A percentile compares a stretch with the other conserved stretches of the same genome.
Conservation (phyloP, 2,329 filamentous ascomycete species). For the Tolypocladium pustulatum region DNA sequence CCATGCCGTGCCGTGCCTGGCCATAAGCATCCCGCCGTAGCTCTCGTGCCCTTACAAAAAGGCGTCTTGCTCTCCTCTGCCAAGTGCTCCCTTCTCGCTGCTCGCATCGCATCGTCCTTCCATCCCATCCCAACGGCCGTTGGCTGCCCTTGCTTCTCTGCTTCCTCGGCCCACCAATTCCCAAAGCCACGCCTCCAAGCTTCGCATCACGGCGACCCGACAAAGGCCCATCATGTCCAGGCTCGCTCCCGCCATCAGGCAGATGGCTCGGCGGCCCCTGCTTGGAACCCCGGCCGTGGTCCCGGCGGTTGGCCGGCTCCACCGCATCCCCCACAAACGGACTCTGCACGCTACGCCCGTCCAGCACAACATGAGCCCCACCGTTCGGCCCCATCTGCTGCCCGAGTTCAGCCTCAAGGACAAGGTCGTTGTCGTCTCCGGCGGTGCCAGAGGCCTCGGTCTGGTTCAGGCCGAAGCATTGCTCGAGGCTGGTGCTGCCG, state of each 20-base stretch:
- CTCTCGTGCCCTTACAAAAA: constrained; percentile 1
- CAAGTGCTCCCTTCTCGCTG: too few species aligned
- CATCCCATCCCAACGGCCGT: neutral
- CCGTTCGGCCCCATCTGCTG: constrained; percentile 25
- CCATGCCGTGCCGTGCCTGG: neutral
- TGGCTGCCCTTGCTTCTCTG: neutral
- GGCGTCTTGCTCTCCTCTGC: neutral
- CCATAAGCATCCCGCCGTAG: constrained; percentile 1
- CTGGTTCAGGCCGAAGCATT: constrained; percentile 70
- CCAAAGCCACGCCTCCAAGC: neutral
- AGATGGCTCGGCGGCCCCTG: constrained; percentile 9
- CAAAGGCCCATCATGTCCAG: constrained; percentile 13
- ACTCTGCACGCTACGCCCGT: constrained; percentile 11
- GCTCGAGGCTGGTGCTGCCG: constrained; percentile 66
- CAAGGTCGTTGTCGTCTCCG: constrained; percentile 68
- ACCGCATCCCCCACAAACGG: constrained; percentile 3
- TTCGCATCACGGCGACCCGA: neutral
- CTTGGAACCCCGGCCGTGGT: neutral
- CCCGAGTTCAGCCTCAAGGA: constrained; percentile 67
- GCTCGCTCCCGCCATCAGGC: constrained; percentile 11
- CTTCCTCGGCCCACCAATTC: neutral
- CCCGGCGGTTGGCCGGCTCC: constrained; percentile 5
- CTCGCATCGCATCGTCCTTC: neutral
- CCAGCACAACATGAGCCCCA: constrained; percentile 9
- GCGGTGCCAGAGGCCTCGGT: constrained; percentile 66